A percentile compares a stretch with the other conserved stretches of the same genome.
phyloP scores from a whole-genome alignment of 2,329 filamentous ascomycete species.

The Colletotrichum horii region DNA sequence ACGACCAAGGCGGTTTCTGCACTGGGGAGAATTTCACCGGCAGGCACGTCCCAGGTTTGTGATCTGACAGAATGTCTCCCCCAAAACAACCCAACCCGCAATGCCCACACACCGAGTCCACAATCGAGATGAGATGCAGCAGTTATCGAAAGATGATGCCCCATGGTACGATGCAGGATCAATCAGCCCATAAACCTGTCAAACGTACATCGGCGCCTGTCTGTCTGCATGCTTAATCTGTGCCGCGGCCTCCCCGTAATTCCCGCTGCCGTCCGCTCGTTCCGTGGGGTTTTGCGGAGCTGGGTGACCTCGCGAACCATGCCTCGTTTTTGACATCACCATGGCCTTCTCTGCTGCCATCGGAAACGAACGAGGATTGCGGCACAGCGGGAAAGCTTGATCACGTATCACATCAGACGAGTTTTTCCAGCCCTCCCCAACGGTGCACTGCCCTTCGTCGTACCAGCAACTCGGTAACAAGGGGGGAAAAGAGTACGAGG shows the following conservation, averaged over 20 bases:
- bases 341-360: neutral
- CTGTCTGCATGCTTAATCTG: neutral
- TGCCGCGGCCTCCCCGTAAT: neutral
- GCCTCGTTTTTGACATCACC: neutral
- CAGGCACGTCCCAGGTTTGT: neutral
- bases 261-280: neutral
- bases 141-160: neutral
- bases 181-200: slow-evolving; percentile 1
- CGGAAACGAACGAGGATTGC: neutral
- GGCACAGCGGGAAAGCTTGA: neutral
- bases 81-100: neutral
- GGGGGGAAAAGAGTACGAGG: neutral
- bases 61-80: neutral
- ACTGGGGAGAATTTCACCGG: neutral
- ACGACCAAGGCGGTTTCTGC: neutral
- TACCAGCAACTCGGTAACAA: neutral
- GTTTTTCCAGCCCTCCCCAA: neutral
- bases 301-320: neutral
- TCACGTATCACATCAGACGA: slow-evolving; percentile 10
- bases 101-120: neutral
- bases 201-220: neutral
- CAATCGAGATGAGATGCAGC: neutral
- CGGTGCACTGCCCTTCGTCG: neutral
- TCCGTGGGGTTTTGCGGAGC: neutral
- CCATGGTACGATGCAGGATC: neutral